Base-by-base conservation (phyloP, 148 eudicot species). In the Chenopodium berlandieri region DNA sequence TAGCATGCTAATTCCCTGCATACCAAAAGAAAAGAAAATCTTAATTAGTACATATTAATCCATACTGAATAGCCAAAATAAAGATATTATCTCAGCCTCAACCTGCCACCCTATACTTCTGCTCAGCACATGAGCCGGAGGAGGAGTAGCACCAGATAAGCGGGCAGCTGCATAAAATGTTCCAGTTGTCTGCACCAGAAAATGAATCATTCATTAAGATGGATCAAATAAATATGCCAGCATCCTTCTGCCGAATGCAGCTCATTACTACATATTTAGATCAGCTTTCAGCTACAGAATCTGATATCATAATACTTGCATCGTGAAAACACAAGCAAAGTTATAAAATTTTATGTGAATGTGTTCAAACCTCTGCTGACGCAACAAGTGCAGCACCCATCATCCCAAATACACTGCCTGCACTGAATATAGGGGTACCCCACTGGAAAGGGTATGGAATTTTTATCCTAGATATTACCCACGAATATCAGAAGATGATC, bases 21-120 rank as follows among this genome's bases (percentile, higher is more conserved):
- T 22, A 27, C 72, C 71, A 32, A 44, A 40, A 67, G 4, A 52
- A 62, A 25, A 71, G 37, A 79, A 74, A 32, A 17, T 1, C 23
- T 12, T 60, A 23, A 13, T 60, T 31, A 71, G 80, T 23, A 60
- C 44, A 54, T 56, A 71, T 50, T 16, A 70, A n/a, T 78, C 47
- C 27, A 71, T 32, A 66, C 9, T 31, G 12, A 54, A 27, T 30
- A 63, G 64, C 77, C 19, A 74, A 65, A 31, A 46, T 66, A 66
- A 23, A 44, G 65, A 76, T 17, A 63, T 65, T 69, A 76, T 67
- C 19, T 14, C 9, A 66, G 48, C 62, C 60, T 71, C 47, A 69
- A 96, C 99, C 98, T 94, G 99, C 72, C 94, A 89, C 77, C 99
- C 99, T 79, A 96, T 90, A 86, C 99, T 94, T 79, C 99, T 86